Evolutionary conservation across 2,329 filamentous ascomycete genomes (phyloP), one percentile per base, ranked within the genome.

Genomic region (Colletotrichum lindemuthianum): DNA sequence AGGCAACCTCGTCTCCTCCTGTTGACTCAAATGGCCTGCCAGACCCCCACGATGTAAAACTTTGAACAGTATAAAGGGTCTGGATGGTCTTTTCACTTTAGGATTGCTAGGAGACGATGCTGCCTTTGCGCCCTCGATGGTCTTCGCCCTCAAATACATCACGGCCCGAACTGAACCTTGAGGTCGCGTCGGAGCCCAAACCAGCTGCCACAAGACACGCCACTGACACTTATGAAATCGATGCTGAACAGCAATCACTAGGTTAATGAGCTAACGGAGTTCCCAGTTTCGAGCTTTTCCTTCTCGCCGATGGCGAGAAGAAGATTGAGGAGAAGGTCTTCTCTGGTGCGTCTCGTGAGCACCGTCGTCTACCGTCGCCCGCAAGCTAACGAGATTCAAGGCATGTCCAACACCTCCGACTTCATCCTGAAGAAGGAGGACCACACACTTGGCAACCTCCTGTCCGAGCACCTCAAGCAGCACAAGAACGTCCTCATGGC

Each of bases 341-440:
- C 76, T 96, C 94, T 61, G 92, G 95, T 97, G 84, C 78, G 90
- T 80, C 6, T 11, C 32, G 8, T 40, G 24, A n/a, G 53, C 44
- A 10, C 34, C 45, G 13, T 57, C 75, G 8, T 45, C 34, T 11
- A 50, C 15, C 12, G 24, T 6, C 32, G 8, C 8, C 32, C 13
- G 41, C 47, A 15, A 36, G 10, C 60, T 54, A 40, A 44, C 39
- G 12, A 16, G 15, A 32, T n/a, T 8, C 24, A 33, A 96, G 93
- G 93, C 74, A 93, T 97, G 75, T 92, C 95, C 24, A 97, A 97
- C 76, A 93, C 92, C n/a, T 92, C 93, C 9, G 92, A 97, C 78
- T 99, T 99, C 81, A 89, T 92, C 64, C 89, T 99, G 79, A 92
- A 93, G 79, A 98, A 97, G 78, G 96, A 99, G 78, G 96, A 99